Conservation (phyloP, 306 rosid genomes). For the Cyamopsis tetragonoloba region DNA sequence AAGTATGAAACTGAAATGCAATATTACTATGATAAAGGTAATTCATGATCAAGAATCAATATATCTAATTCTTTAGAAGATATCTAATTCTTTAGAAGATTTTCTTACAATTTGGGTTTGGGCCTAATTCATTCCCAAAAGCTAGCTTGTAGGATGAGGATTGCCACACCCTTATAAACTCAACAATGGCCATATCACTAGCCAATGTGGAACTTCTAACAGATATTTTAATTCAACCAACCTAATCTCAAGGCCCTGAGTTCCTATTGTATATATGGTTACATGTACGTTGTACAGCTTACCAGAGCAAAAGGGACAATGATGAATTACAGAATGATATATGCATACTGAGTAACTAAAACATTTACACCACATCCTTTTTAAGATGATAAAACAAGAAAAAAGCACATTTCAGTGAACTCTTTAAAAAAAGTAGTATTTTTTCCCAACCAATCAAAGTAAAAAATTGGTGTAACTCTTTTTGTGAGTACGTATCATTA, state of each 20-base stretch:
- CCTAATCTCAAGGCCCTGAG: background rate
- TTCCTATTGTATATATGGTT: background rate
- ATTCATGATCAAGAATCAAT: conserved; percentile 12
- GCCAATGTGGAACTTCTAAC: too few relatives aligned
- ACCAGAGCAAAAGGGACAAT: background rate
- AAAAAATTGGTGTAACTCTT: background rate
- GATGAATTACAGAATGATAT: background rate
- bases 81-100: too few relatives aligned
- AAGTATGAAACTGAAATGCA: conserved; percentile 9
- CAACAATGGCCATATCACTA: too few relatives aligned
- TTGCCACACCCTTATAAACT: too few relatives aligned
- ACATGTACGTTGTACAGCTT: background rate
- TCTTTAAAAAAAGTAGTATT: too few relatives aligned
- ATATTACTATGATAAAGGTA: background rate
- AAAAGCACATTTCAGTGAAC: background rate
- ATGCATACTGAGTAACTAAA: background rate
- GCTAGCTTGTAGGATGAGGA: too few relatives aligned
- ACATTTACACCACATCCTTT: background rate
- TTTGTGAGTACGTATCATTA: background rate
- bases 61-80: too few relatives aligned
- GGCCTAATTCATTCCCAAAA: too few relatives aligned
- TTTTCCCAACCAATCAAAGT: background rate
- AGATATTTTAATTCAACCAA: background rate
- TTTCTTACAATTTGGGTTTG: too few relatives aligned
- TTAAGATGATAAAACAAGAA: background rate